These are phyloP conservation scores for Linnemannia hyalina DNA, from an alignment of 192 early-diverging fungal species.

Conservation along the genomic window DNA sequence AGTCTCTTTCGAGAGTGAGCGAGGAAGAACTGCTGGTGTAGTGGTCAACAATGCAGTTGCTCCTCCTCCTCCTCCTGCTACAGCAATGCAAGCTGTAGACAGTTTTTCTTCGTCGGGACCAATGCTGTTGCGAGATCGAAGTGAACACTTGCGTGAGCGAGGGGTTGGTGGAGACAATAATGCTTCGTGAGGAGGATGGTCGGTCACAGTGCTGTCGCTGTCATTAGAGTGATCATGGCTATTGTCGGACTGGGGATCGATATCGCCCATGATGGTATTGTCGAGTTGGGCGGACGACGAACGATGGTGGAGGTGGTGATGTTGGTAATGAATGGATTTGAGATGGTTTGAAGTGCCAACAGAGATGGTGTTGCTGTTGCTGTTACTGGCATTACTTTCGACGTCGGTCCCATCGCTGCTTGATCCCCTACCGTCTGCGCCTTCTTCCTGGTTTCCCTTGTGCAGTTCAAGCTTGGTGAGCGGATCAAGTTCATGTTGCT, in stretches of 20 bases:
- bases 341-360: not conserved
- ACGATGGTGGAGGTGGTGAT: not conserved
- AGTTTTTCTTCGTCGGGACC: not conserved
- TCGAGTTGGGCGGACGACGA: not conserved
- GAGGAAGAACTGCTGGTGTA: not conserved
- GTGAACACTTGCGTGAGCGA: conserved; percentile 35
- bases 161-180: not conserved
- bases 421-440: conserved; percentile 7
- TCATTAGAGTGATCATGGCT: conserved; percentile 32
- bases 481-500: conserved; percentile 6
- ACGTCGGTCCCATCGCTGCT: conserved; percentile 14
- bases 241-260: not conserved
- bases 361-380: conserved; percentile 25
- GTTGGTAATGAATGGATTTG: not conserved
- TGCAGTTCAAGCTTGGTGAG: not conserved
- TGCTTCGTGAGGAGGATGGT: not conserved
- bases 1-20: not conserved
- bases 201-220: conserved; percentile 39
- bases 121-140: conserved; percentile 18
- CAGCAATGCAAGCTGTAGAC: not conserved
- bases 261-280: not conserved
- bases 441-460: conserved; percentile 12
- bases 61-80: not conserved
- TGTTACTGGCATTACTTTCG: conserved; percentile 36
- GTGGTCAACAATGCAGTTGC: not conserved